Conservation (phyloP, 306 rosid species). For the Dicorynia guianensis region DNA sequence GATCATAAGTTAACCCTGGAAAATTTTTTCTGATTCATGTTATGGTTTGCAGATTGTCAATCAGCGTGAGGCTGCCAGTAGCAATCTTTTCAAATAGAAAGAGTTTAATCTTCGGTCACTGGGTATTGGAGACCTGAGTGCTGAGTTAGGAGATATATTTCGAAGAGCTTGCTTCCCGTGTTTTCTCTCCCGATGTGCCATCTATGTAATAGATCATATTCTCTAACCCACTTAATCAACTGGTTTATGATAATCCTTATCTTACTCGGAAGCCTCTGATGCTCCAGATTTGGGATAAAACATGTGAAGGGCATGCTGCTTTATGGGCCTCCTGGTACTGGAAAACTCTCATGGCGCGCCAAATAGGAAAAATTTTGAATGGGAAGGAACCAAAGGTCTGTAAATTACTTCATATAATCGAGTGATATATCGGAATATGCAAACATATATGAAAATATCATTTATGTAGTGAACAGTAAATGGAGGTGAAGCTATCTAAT, state of each 20-base stretch:
- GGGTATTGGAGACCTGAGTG: conserved; percentile 95
- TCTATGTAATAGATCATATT: conserved; percentile 68
- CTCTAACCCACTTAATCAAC: conserved; percentile 22
- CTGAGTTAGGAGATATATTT: conserved; percentile 94
- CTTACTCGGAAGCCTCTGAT: conserved; percentile 50
- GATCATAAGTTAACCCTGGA: background rate
- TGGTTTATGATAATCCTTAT: conserved; percentile 34
- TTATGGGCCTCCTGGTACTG: conserved; percentile 99
- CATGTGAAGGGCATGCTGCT: conserved; percentile 99
- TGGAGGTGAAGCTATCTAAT: conserved; percentile 17
- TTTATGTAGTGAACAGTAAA: conserved; percentile 13
- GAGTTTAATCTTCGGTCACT: conserved; percentile 92
- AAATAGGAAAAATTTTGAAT: conserved; percentile 94
- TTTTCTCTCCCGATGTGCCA: conserved; percentile 94
- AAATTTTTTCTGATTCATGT: conserved; percentile 33
- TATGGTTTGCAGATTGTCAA: conserved; percentile 71
- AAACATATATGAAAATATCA: conserved; percentile 28
- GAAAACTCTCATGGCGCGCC: conserved; percentile 99
- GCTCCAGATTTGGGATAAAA: conserved; percentile 90
- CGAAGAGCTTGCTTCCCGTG: conserved; percentile 99
- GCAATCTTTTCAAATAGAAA: conserved; percentile 87
- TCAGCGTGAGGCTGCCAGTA: conserved; percentile 93
- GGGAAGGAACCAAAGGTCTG: conserved; percentile 98
- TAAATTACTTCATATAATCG: conserved; percentile 34
- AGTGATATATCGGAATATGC: conserved; percentile 28